Evolutionary conservation across 768 basidiomycete genomes (phyloP).

Genomic region (Mycena rebaudengoi): DNA sequence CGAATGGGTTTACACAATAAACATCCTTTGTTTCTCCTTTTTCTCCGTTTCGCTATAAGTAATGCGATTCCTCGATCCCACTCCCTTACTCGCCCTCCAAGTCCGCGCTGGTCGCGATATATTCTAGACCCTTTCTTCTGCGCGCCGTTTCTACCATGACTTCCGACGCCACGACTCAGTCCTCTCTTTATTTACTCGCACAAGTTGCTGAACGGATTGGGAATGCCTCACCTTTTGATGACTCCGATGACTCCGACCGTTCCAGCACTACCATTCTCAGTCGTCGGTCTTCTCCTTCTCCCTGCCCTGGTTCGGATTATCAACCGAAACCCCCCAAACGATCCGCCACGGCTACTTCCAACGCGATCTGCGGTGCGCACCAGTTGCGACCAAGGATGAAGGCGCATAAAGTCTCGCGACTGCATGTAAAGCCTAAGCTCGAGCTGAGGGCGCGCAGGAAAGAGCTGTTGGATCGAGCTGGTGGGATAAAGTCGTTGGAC

Average conservation of each 20-base stretch:
- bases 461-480: conserved; percentile 24
- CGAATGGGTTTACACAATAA: conserved; percentile 11
- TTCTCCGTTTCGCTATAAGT: conserved; percentile 15
- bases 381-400: conserved; percentile 20
- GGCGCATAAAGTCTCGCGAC: conserved; percentile 22
- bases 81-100: not conserved
- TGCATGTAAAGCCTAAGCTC: conserved; percentile 17
- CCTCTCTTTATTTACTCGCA: conserved; percentile 20
- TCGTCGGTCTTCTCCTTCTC: not conserved
- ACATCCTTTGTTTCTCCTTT: conserved; percentile 7
- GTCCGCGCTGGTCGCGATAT: conserved; percentile 24
- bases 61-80: not conserved
- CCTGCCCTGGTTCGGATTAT: not conserved
- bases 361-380: not conserved
- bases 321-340: not conserved
- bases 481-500: conserved; percentile 23
- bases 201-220: conserved; percentile 8
- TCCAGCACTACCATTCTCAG: no score
- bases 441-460: conserved; percentile 25
- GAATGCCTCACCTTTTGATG: conserved; percentile 3
- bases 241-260: conserved; percentile 14
- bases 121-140: not conserved
- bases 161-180: not conserved
- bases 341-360: not conserved
- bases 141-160: not conserved